Evolutionary conservation across 345 rosid species (phyloP).

Genomic region (Eucalyptus regnans): DNA sequence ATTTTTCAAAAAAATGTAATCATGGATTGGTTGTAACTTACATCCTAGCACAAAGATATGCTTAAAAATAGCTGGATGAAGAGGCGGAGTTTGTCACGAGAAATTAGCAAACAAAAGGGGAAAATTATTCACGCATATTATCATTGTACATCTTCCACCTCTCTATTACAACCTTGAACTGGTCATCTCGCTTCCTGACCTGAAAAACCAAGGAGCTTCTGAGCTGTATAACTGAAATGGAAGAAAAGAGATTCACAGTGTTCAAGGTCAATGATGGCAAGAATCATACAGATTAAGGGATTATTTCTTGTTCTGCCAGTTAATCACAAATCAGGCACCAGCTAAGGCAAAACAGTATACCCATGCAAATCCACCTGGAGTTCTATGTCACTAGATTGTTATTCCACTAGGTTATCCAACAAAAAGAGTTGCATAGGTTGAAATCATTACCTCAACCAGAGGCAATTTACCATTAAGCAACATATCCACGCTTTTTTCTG

Average conservation of each 20-base stretch:
- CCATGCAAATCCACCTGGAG: neutral
- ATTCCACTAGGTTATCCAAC: neutral
- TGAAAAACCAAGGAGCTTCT: neutral
- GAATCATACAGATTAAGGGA: neutral
- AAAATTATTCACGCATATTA: neutral
- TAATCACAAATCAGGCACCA: neutral
- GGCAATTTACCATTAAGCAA: constrained; percentile 47
- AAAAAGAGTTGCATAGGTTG: neutral
- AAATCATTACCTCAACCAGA: constrained; percentile 43
- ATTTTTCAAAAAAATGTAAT: neutral
- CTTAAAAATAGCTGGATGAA: neutral
- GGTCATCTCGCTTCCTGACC: constrained; percentile 42
- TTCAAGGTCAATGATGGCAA: neutral
- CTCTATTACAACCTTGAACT: constrained; percentile 36
- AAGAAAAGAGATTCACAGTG: neutral
- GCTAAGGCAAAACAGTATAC: neutral
- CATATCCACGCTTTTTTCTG: constrained; percentile 64
- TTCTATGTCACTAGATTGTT: neutral
- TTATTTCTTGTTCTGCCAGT: neutral
- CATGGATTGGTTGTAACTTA: neutral
- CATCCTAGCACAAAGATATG: neutral
- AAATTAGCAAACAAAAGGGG: neutral
- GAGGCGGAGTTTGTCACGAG: neutral
- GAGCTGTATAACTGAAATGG: neutral
- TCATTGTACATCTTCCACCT: constrained; percentile 49